Base-by-base conservation (phyloP, 768 basidiomycete species). In the Nevesoporus exiguus region DNA sequence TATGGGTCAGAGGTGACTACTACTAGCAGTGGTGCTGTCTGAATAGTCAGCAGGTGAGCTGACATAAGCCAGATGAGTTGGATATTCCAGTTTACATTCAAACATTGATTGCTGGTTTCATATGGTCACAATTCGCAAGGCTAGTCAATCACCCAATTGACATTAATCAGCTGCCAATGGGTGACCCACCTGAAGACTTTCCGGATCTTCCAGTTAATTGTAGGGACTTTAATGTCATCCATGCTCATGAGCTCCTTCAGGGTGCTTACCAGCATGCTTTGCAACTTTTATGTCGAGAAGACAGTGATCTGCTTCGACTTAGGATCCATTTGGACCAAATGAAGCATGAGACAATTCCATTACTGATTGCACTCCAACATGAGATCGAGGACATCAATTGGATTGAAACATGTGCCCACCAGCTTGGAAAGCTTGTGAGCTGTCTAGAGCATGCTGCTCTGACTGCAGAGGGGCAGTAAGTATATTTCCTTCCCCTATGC, bases 261-360 rank as follows among this genome's bases (percentile, higher is more conserved):
- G 5, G 27, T 25, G 25, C 24, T 9, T 43, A 8, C 21, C 25
- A 27, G 42, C 24, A 27, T 4, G 42, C 42, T 24, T 17, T 25
- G 7, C 5, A 27, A 15, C 7, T 43, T 17, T 25, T 43, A 27
- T 25, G 14, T 17, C 51, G 54, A 19, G 60, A 63, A 13, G 58
- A 59, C 10, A 41, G 5, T 27, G 59, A 63, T n/a, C 58, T 51
- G 4, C 43, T 53, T 24, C 48, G 36, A 8, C 33, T 67, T 7
- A 33, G 25, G 5, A 55, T 67, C 21, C 62, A 66, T 11, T 30
- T 52, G 27, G 61, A 67, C 25, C 59, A 40, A 10, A 59, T 49
- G 13, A 45, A 2, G 40, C 52, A n/a, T 7, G 55, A 47, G 29
- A 47, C 37, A 29, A 44, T 51, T 29, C 59, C 7, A 24, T 58